Percentiles rank a stretch among this genome's conserved stretches.
phyloP scores from a whole-genome alignment of 805 yeast genomes.

The Kluyveromyces nonfermentans region DNA sequence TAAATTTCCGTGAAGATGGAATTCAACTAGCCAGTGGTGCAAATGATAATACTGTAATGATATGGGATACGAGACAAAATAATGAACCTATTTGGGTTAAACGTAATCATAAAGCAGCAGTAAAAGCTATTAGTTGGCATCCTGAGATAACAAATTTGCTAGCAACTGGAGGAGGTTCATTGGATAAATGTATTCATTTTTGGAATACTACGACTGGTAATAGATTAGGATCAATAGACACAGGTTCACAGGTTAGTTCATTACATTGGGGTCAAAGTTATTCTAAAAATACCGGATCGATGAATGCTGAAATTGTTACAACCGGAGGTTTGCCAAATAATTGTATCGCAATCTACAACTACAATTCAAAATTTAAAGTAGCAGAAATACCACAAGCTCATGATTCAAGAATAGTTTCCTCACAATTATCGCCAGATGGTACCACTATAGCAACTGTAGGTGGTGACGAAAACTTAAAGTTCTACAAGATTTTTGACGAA shows the following conservation, averaged over 20 bases:
- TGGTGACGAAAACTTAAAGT: constrained; percentile 91
- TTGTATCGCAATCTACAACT: constrained; percentile 71
- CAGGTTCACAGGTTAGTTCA: constrained; percentile 92
- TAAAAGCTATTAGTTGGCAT: constrained; percentile 91
- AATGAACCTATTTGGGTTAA: constrained; percentile 63
- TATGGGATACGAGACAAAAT: constrained; percentile 76
- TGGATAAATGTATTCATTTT: constrained; percentile 80
- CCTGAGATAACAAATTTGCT: constrained; percentile 73
- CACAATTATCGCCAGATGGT: constrained; percentile 84
- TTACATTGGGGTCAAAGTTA: constrained; percentile 73
- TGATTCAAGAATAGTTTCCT: constrained; percentile 74
- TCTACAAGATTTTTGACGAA: constrained; percentile 81
- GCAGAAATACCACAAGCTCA: constrained; percentile 85
- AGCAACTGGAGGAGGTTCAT: constrained; percentile 97
- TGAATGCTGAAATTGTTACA: constrained; percentile 64
- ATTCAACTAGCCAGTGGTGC: constrained; percentile 85
- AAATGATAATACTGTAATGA: constrained; percentile 83
- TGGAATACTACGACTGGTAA: constrained; percentile 94
- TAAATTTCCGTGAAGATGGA: constrained; percentile 80
- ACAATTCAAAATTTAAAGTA: constrained; percentile 76
- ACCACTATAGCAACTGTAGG: constrained; percentile 89
- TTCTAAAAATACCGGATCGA: constrained; percentile 7
- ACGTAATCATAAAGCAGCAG: constrained; percentile 84
- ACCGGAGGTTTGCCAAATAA: constrained; percentile 92
- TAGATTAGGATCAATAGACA: constrained; percentile 73